Evolutionary conservation across 1,284 basidiomycete species (phyloP), one percentile per base, ranked within the genome.

Genomic region (Tilletia setariae): DNA sequence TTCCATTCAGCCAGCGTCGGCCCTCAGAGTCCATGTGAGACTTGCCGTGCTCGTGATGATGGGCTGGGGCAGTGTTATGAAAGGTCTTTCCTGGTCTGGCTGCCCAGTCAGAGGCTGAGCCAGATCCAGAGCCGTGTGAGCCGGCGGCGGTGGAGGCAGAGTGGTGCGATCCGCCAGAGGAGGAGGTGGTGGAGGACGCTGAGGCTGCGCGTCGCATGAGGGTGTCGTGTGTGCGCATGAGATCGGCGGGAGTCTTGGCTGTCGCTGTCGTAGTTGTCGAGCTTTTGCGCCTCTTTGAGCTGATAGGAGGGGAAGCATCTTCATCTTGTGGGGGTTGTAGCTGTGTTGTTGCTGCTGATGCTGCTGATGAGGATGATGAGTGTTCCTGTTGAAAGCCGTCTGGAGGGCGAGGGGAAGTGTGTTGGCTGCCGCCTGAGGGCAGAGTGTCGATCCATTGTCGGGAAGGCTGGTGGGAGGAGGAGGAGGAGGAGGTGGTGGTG

Each of bases 1-100:
- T 72, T 62, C 79, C 73, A 72, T 82, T 65, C 30, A 79, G 71
- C 79, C 82, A 75, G 46, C 78, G 68, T 40, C 67, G 32, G 21
- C 43, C 42, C 42, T 63, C 62, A 16, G 62, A 61, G 42, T 63
- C 62, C 8, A 44, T 63, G 40, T 61, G 56, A 19, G 56, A 61
- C 15, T 35, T 61, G 15, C 56, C 56, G 28, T 61, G 25, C 30
- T 61, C 32, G 28, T 30, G 13, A 16, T 23, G 46, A 16, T 49
- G 46, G 21, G 35, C 11, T 4, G 35, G 35, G 35, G 35, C 35
- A 4, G 35, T 6, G 11, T 21, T 53, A 25, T 53, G 51, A 25
- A 53, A 53, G 23, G 51, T 28, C 51, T 53, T 53, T 28, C 28
- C 28, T 13, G 51, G 51, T 15, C 28, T 53, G 35, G 35, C 35